Base-by-base conservation (phyloP, 169 alveolate species). In the Plasmodium reichenowi region DNA sequence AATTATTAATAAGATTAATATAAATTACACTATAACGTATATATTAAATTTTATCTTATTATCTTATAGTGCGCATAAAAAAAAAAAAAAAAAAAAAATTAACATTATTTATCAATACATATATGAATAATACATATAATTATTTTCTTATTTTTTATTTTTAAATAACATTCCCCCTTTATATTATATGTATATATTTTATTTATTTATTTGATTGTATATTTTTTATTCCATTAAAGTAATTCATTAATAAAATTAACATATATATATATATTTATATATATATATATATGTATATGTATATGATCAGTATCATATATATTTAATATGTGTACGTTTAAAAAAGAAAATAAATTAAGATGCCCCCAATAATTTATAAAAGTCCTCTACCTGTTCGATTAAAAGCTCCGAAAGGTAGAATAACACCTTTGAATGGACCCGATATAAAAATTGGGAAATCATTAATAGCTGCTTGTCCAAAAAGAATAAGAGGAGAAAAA, bases 401-500 rank as follows among this genome's bases (percentile, higher is more conserved):
- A 85, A 94, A 94, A 88, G 96, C 89, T 1, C 96, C 96, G 3
- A 94, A 94, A 59, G 96, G 96, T 26, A 88, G 96, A 67, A 94
- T 94, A 59, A 60, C 73, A 3, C 95, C 96, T 17, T 74, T 94
- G 20, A 74, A 43, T 32, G 88, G 67, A 3, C 96, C 96, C 6
- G 94, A 94, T 43, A 74, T 94, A 71, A 60, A 86, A 38, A 91
- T 94, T 2, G 96, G 96, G 17, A 94, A 94, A 70, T 91, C 93
- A 20, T 88, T 94, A 15, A 74, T 94, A 52, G 89, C 95, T 24
- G 89, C 93, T n/a, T 92, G 95, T 22, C 95, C 96, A 13, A 71
- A 92, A 78, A 86, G 96, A 32, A 94, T 94, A 76, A 94, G 92
- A 74, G 94, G 95, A 2, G 95, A 92, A 66, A 74, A 91, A 9